Base-by-base conservation (phyloP, 2,329 filamentous ascomycete species). In the Chalara sp. region DNA sequence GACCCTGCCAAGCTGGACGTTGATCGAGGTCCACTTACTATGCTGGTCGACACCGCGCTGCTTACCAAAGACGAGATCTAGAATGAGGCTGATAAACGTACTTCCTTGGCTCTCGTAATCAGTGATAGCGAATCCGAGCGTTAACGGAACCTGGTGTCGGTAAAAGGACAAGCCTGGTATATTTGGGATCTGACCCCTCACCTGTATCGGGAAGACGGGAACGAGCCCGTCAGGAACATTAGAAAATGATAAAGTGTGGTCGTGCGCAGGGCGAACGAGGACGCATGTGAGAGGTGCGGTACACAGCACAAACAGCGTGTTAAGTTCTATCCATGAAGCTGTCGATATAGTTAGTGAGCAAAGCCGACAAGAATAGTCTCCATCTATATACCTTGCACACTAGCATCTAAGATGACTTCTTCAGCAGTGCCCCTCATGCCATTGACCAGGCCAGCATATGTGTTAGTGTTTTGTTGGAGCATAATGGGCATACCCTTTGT, bases 311-410 rank as follows among this genome's bases (percentile, higher is more conserved):
- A 43, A 51, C 33, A 48, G 33, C 43, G 21, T 35, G 49, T 51
- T 42, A 47, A 51, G 44, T 47, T 51, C 49, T 32, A 51, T 51
- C 49, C 33, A 51, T 8, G 44, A 51, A 51, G 49, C 49, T 51
- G 35, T 50, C 28, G 32, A 41, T 31, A 5, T 32, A 50, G 35
- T 50, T 3, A 50, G 48, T 8, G 32, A 50, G 43, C 30, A 21
- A 41, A 29, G 32, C 44, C 40, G 5, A 50, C 13, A 46, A 46
- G 7, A 32, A 37, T 13, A 32, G 32, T 47, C 2, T 2, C 28
- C 21, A n/a, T 51, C 5, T 47, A 13, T n/a, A 47, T 46, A 51
- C 49, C 44, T 51, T 41, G 49, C 5, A 51, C 49, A 29, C 29
- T 47, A 40, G 33, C 13, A 51, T 51, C 49, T 41, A 51, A 51